These are phyloP conservation scores for Hymenoscyphus scutula DNA, from an alignment of 2,329 filamentous ascomycete genomes.

Conservation along the genomic window DNA sequence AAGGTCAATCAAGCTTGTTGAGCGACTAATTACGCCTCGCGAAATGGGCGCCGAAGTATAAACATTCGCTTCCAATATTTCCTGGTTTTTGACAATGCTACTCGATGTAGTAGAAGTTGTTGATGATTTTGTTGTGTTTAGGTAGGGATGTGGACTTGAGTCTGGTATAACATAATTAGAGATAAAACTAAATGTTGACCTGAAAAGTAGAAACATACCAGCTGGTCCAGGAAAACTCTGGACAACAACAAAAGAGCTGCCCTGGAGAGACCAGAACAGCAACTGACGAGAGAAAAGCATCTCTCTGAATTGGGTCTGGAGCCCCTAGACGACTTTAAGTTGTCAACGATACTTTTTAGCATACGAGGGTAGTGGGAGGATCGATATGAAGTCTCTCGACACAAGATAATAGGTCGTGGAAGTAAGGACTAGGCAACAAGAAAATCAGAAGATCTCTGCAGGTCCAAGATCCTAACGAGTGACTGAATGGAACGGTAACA, in stretches of 20 bases:
- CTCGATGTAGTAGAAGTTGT: not conserved
- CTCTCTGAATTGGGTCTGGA: conserved; percentile 8
- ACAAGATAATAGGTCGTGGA: not conserved
- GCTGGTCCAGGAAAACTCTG: conserved; percentile 3
- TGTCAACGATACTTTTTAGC: not conserved
- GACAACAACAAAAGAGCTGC: conserved; percentile 14
- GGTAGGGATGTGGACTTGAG: not conserved
- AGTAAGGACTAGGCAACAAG: not conserved
- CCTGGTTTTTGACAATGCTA: not conserved
- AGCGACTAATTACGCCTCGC: conserved; percentile 1
- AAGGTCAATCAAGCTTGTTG: not conserved
- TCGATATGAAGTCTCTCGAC: not conserved
- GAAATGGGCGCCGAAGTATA: conserved; percentile 3
- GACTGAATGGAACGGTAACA: not conserved
- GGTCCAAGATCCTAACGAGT: not conserved
- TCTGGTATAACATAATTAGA: not conserved
- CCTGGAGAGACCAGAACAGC: conserved; percentile 21
- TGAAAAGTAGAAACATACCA: conserved; percentile 14
- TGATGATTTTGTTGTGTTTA: not conserved
- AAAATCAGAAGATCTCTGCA: not conserved
- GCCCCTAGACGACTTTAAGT: not conserved
- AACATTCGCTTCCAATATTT: not conserved
- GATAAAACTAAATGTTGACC: not conserved
- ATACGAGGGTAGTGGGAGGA: not conserved
- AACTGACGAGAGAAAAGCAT: conserved; percentile 20